Evolutionary conservation across 768 basidiomycete genomes (phyloP), one percentile per base, ranked within the genome.

Genomic region (Trametes maxima): DNA sequence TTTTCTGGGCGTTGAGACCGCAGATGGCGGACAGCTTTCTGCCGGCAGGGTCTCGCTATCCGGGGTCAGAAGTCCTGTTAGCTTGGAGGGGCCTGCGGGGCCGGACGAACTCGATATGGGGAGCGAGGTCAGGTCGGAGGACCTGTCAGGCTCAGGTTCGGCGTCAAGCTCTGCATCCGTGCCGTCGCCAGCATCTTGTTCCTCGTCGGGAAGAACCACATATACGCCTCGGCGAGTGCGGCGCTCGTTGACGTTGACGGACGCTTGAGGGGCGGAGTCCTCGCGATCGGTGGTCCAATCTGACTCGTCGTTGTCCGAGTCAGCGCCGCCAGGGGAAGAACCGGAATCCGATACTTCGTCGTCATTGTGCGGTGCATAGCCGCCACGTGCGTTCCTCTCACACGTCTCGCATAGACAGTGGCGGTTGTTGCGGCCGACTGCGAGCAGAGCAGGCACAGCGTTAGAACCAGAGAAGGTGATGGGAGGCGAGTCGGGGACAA

Each of bases 371-470:
- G 83, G 83, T 19, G 75, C 76, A 69, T 94, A 94, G 24, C 92
- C 91, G 25, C 92, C 92, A 57, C 82, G 76, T 19, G 85, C 85
- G 51, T 80, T 83, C 75, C 80, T 86, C 75, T 94, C 92, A 75
- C 92, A 94, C 13, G 89, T 92, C 75, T 92, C 90, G 68, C 92
- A 94, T 28, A 94, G 79, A 72, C 92, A 94, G 70, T 88, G 85
- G 22, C 86, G 80, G 67, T 89, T 89, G 61, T 81, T 84, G 63
- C 82, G 78, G 53, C 87, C 87, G 70, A 89, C 87, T 88, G 64
- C 62, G 56, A 65, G 43, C 49, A 44, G 45, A 47, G 63, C 65
- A 52, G 62, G 64, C 60, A 63, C 64, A 68, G 67, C 54, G 64
- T 57, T 35, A 50, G 62, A 61, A 63, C 19, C 51, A 55, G 62